Evolutionary conservation across 768 basidiomycete genomes (phyloP).

Genomic region (Trametes punicea): DNA sequence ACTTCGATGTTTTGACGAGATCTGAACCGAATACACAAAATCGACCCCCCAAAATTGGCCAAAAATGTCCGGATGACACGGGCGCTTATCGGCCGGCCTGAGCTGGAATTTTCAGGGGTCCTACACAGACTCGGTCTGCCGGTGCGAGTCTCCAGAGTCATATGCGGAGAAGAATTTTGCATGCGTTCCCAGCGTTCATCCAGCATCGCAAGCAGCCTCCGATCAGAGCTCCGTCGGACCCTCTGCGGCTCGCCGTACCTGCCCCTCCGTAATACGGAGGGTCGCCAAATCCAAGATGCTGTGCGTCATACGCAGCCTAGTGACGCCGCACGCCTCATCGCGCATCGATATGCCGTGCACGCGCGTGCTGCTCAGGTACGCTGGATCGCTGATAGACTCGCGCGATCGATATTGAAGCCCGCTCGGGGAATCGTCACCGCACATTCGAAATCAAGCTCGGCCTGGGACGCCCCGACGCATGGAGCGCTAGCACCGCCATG

Average conservation of each 20-base stretch:
- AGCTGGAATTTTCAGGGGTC: too few relatives aligned
- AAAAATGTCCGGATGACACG: too few relatives aligned
- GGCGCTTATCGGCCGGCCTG: too few relatives aligned
- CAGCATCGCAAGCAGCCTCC: not conserved
- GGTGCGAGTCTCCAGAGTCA: too few relatives aligned
- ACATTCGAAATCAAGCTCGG: not conserved
- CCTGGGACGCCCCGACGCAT: not conserved
- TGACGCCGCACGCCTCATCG: too few relatives aligned
- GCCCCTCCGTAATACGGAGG: too few relatives aligned
- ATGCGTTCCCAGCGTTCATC: not conserved
- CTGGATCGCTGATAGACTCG: constrained; percentile 2
- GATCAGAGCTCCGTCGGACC: constrained; percentile 3
- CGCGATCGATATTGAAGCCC: not conserved
- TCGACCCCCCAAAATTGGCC: too few relatives aligned
- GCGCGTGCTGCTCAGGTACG: not conserved
- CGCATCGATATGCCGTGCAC: not conserved
- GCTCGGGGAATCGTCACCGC: not conserved
- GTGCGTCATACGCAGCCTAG: not conserved
- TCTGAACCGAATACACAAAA: too few relatives aligned
- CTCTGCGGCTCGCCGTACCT: constrained; percentile 1
- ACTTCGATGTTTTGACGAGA: too few relatives aligned
- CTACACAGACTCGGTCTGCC: too few relatives aligned
- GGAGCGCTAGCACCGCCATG: not conserved
- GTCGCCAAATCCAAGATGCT: not conserved
- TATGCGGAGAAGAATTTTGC: too few relatives aligned